phyloP scores from a whole-genome alignment of 371 early-diverging fungal species.

The Pancytospora philotis region DNA sequence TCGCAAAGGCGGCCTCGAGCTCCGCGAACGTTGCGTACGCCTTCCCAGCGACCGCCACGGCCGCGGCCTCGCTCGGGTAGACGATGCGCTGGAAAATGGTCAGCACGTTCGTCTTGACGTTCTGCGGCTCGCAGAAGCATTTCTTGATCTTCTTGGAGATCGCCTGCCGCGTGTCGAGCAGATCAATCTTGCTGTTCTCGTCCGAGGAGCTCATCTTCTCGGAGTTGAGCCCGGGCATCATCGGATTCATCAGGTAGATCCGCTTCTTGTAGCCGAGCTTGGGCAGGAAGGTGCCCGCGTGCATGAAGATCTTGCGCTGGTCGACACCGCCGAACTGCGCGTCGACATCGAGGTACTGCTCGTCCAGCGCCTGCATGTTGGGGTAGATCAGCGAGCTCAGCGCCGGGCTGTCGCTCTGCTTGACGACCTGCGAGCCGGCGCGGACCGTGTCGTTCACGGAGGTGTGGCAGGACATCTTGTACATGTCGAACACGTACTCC shows the following conservation, averaged over 20 bases:
- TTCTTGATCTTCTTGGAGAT: slow-evolving; percentile 82
- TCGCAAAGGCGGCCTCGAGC: slow-evolving; percentile 73
- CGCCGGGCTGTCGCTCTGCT: slow-evolving; percentile 84
- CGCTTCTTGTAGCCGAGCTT: slow-evolving; percentile 89
- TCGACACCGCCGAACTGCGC: slow-evolving; percentile 98
- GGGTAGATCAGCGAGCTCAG: slow-evolving; percentile 91
- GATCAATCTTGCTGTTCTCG: slow-evolving; percentile 88
- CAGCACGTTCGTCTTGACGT: slow-evolving; percentile 68
- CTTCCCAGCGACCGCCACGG: slow-evolving; percentile 72
- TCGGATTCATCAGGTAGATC: slow-evolving; percentile 95
- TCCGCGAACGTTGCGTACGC: slow-evolving; percentile 65
- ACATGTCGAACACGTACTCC: slow-evolving; percentile 83
- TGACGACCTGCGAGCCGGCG: slow-evolving; percentile 98
- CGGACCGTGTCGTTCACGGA: slow-evolving; percentile 90
- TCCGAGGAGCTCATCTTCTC: slow-evolving; percentile 95
- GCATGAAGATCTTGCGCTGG: slow-evolving; percentile 97
- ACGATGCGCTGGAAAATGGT: slow-evolving; percentile 75
- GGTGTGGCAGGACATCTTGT: slow-evolving; percentile 72
- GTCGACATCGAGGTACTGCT: slow-evolving; percentile 90
- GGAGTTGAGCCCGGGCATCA: slow-evolving; percentile 91
- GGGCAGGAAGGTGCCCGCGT: slow-evolving; percentile 90
- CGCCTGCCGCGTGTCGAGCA: slow-evolving; percentile 73
- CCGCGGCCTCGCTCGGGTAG: slow-evolving; percentile 68
- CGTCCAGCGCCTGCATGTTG: slow-evolving; percentile 94
- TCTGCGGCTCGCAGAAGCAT: slow-evolving; percentile 84